Evolutionary conservation across 106 monocot genomes (phyloP), one percentile per base, ranked within the genome.

Genomic region (Acorus gramineus): DNA sequence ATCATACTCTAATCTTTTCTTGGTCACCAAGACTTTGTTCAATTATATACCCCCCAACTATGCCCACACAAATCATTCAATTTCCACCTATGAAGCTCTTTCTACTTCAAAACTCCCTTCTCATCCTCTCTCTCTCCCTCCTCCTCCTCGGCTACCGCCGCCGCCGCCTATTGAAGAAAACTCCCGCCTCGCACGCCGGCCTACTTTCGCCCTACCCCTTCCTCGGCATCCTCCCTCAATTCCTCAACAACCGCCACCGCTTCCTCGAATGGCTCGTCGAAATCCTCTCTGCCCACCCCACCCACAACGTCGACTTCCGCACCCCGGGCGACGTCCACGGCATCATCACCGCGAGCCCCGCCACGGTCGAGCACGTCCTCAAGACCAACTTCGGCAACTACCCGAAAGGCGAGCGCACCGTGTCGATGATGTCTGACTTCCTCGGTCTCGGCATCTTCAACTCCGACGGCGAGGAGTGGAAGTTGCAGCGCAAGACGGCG

Each of bases 371-470:
- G 44, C 69, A 76, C 69, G 69, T 76, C 10, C 50, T 76, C 1
- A 63, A 64, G 51, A 69, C 63, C 14, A 69, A 64, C 47, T 69
- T 51, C 57, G 62, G 44, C 2, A 76, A 76, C 63, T 76, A 69
- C 63, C 73, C 69, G 2, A 79, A 79, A 46, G 67, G 67, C 56
- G 12, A 52, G 13, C 55, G 47, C 8, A 14, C 47, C 43, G 12
- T 67, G 12, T 6, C 43, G 9, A 11, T 13, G 7, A 12, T 47
- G 11, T 10, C 46, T 2, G 67, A 79, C 60, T 73, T 79, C 53
- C 68, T 73, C 14, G 78, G 78, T 13, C 63, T 46, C n/a, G 78
- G 78, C 47, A 79, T 79, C 53, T 73, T 79, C 69, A 79, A 79
- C 64, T 44, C 64, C 50, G 78, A 79, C 47, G 69, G 57, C 46